phyloP scores from a whole-genome alignment of 768 basidiomycete genomes.

The Boletus rubroflammeus region DNA sequence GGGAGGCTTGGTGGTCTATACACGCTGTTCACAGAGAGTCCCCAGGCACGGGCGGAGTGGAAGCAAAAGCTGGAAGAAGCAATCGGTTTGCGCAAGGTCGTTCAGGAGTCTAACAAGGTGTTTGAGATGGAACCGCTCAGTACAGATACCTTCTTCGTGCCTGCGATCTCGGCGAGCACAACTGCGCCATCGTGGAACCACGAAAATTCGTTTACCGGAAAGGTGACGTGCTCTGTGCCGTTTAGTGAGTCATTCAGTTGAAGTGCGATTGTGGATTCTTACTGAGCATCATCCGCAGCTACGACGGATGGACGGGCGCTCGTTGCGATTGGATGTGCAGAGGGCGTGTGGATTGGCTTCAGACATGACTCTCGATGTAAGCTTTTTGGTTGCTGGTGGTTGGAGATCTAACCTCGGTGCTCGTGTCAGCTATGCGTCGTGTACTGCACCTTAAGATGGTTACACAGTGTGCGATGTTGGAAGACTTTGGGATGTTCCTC shows the following conservation, averaged over 20 bases:
- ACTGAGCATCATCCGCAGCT: conserved; percentile 40
- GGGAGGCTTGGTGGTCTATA: conserved; percentile 85
- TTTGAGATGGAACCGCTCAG: conserved; percentile 92
- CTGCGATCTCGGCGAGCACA: conserved; percentile 50
- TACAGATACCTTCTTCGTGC: conserved; percentile 81
- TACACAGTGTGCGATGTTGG: conserved; percentile 92
- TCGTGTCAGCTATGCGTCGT: conserved; percentile 72
- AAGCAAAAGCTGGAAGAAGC: conserved; percentile 87
- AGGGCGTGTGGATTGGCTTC: conserved; percentile 95
- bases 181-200: conserved; percentile 56
- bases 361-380: conserved; percentile 82
- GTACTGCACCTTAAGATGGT: conserved; percentile 93
- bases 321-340: conserved; percentile 90
- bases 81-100: conserved; percentile 75
- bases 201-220: conserved; percentile 71
- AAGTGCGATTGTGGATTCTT: background rate
- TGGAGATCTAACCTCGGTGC: conserved; percentile 5
- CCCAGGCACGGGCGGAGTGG: conserved; percentile 79
- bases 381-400: background rate
- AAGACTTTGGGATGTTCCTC: conserved; percentile 95
- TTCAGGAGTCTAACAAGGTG: conserved; percentile 91
- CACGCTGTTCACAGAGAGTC: conserved; percentile 82
- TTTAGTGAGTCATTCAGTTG: conserved; percentile 54
- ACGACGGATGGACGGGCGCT: conserved; percentile 82
- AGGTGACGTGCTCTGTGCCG: conserved; percentile 93